Base-by-base conservation (phyloP, 2,329 filamentous ascomycete genomes). In the Diaporthe destruens region DNA sequence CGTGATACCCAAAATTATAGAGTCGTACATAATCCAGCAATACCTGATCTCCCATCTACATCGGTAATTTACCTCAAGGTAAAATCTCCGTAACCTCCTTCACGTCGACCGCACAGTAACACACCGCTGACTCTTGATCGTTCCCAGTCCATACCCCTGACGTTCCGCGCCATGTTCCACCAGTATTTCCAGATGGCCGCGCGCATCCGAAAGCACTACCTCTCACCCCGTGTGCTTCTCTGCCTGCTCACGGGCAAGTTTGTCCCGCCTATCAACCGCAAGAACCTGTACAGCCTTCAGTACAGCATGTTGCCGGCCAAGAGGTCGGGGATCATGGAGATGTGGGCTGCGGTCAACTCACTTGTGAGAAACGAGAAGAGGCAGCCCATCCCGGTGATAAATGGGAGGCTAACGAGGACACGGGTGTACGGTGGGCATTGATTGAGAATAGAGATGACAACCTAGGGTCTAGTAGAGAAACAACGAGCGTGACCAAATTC, bases 121-220 rank as follows among this genome's bases (percentile, higher is more conserved):
- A 39, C n/a, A 36, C 14, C n/a, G 53, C 65, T 72, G n/a, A 72
- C 44, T 39, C 53, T 11, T 12, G 49, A 14, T 18, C 8, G 2
- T 20, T 6, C 71, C 4, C 77, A 96, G 92, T 96, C 96, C 4
- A 93, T 98, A 8, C 96, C 96, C 2, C 89, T 99, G 8, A 91
- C 94, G 4, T 93, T 98, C 76, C 89, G 92, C n/a, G 94, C 93
- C 78, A 98, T 98, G 90, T 98, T 99, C 82, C 90, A 97, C 74
- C 95, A 98, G 79, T 99, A 99, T 83, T 98, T 97, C 80, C 95
- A 98, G 81, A 94, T 99, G 78, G 95, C 93, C 36, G 91, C 94
- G 75, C 94, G 96, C 61, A 94, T 99, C 75, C 92, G 94, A 72
- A 98, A 97, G 81, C 96, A 99, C 83, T 99, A 99, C 81, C 87